Conservation (phyloP, 176 grass and related monocot species). For the Musa troglodytarum region DNA sequence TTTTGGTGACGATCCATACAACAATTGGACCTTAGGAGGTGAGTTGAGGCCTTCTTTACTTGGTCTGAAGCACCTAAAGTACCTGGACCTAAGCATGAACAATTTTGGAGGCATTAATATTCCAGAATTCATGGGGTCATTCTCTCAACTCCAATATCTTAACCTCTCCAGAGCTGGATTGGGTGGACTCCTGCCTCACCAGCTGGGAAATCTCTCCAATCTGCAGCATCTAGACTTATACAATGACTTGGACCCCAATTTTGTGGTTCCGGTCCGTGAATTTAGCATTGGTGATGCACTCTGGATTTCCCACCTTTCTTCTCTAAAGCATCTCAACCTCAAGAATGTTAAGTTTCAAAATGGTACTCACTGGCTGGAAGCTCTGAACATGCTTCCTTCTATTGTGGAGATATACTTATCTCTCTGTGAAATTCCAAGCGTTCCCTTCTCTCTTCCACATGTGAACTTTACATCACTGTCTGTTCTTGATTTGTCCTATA, state of each 20-base stretch:
- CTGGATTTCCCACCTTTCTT: conserved; percentile 1
- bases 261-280: too few species aligned
- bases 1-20: too few species aligned
- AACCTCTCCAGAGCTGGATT: background rate
- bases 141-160: background rate
- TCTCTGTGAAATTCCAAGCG: background rate
- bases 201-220: background rate
- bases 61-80: too few species aligned
- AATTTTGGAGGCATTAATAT: too few species aligned
- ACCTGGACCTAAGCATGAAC: too few species aligned
- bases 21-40: too few species aligned
- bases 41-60: too few species aligned
- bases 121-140: too few species aligned
- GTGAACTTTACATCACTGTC: conserved; percentile 4
- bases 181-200: background rate
- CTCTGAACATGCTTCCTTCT: background rate
- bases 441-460: background rate
- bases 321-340: background rate
- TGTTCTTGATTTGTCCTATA: conserved; percentile 2
- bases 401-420: background rate
- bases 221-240: background rate
- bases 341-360: background rate
- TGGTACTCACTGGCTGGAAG: background rate
- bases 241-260: too few species aligned
- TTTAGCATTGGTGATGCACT: background rate